A percentile compares a stretch with the other conserved stretches of the same genome.
phyloP scores from a whole-genome alignment of 371 early-diverging fungal species.

The Mortierella sp. region DNA sequence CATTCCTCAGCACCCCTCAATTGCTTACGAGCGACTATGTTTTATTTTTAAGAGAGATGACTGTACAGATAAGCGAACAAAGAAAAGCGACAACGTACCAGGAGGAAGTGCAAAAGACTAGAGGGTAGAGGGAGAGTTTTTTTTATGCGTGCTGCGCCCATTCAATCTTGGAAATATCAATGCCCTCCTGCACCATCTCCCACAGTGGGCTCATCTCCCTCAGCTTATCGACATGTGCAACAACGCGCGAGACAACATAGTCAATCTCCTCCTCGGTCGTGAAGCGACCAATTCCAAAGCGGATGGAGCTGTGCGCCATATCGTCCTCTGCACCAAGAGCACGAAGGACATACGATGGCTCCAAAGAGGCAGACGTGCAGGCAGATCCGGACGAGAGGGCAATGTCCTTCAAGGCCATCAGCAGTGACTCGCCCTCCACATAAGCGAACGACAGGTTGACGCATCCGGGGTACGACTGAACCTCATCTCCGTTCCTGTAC shows the following conservation, averaged over 20 bases:
- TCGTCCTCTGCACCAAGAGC: constrained; percentile 99
- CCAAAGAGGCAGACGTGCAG: constrained; percentile 99
- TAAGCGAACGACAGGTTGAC: constrained; percentile 99
- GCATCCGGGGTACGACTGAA: constrained; percentile 93
- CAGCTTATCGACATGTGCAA: constrained; percentile 91
- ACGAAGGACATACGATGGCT: constrained; percentile 98
- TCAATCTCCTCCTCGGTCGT: constrained; percentile 98
- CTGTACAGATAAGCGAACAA: background rate
- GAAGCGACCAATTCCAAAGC: constrained; percentile 99
- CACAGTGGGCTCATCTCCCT: constrained; percentile 99
- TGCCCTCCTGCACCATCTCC: constrained; percentile 89
- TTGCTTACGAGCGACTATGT: background rate
- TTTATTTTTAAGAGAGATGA: background rate
- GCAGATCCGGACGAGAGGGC: constrained; percentile 99
- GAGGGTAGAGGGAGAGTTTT: background rate
- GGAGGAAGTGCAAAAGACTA: background rate
- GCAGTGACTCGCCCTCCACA: constrained; percentile 99
- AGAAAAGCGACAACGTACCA: background rate
- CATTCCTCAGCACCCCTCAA: background rate
- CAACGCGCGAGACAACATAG: constrained; percentile 88
- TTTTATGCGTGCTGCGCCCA: constrained; percentile 58
- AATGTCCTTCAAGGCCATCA: constrained; percentile 99
- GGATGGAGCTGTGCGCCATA: constrained; percentile 98
- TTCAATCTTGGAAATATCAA: constrained; percentile 57
- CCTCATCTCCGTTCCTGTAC: constrained; percentile 91